Base-by-base conservation (phyloP, 768 basidiomycete species). In the Sarcodon sp. region DNA sequence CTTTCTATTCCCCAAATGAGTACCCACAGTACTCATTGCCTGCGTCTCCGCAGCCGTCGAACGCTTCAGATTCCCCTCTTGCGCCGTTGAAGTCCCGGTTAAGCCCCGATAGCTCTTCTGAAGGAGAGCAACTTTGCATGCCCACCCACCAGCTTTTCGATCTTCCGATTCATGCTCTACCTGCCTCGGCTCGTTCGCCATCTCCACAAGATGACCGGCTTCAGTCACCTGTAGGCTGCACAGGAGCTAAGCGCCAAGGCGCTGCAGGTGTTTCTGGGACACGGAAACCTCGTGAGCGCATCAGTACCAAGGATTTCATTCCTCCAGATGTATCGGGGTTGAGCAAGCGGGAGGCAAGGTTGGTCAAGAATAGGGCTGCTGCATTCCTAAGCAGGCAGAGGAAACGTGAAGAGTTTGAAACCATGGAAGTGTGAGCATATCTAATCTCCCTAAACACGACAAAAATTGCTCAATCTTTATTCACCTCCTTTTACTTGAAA, bases 331-430 rank as follows among this genome's bases (percentile, higher is more conserved):
- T 91, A 50, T 76, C 79, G 50, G 90, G 90, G 45, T 74, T 92
- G 50, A 80, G 74, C 71, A 92, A 92, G 65, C 86, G 89, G 45
- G 89, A 92, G 66, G 89, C 89, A 51, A 80, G 89, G 46, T 75
- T 92, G 7, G 85, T 92, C 49, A 92, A 92, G 72, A 92, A 92
- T 67, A 76, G 89, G 49, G 89, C 89, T 10, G 89, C 89, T 9
- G 89, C 89, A 50, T 92, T 92, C 69, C 81, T 92, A 60, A 84
- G 81, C 66, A 73, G 89, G 61, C 89, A 92, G 64, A 75, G 89
- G 57, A 92, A 92, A 65, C 79, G 89, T 48, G 89, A 92, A 66
- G 88, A 91, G 67, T 92, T 89, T 58, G 89, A 92, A 66, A 70
- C 61, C 58, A 90, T 92, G 86, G 89, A 91, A 71, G 66, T 84